Percentiles rank a stretch among this genome's conserved stretches.
phyloP scores from a whole-genome alignment of 2,329 filamentous ascomycete genomes.

The Cytospora piceae region DNA sequence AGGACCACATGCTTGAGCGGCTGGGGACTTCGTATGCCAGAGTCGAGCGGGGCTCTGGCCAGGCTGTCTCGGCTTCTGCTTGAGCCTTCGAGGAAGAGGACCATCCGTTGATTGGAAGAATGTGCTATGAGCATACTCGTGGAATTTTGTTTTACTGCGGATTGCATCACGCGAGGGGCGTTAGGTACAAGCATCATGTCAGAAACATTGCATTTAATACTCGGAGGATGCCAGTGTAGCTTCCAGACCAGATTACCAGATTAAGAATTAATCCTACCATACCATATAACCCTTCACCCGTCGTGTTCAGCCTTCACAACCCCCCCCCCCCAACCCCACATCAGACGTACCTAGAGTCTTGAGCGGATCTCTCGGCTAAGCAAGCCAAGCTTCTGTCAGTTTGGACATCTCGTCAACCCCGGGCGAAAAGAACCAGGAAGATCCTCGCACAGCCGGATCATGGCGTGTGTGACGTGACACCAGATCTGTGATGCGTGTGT shows the following conservation, averaged over 20 bases:
- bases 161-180: background rate
- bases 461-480: background rate
- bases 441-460: background rate
- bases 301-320: background rate
- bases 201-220: background rate
- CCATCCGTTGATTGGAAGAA: background rate
- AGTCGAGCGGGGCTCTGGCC: conserved; percentile 12
- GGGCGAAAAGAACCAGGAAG: background rate
- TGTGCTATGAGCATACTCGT: background rate
- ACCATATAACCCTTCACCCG: background rate
- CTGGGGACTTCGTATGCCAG: conserved; percentile 37
- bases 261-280: background rate
- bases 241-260: background rate
- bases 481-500: background rate
- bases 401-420: background rate
- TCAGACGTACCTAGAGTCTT: background rate
- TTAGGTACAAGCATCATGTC: background rate
- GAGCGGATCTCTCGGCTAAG: background rate
- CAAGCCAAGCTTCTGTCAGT: background rate
- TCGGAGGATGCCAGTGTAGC: background rate
- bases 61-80: conserved; percentile 20
- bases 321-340: background rate
- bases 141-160: background rate
- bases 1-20: conserved; percentile 41
- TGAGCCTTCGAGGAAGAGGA: background rate